phyloP scores from a whole-genome alignment of 1,139 yeast species.

The Zhuliangozyma blackwelliae region DNA sequence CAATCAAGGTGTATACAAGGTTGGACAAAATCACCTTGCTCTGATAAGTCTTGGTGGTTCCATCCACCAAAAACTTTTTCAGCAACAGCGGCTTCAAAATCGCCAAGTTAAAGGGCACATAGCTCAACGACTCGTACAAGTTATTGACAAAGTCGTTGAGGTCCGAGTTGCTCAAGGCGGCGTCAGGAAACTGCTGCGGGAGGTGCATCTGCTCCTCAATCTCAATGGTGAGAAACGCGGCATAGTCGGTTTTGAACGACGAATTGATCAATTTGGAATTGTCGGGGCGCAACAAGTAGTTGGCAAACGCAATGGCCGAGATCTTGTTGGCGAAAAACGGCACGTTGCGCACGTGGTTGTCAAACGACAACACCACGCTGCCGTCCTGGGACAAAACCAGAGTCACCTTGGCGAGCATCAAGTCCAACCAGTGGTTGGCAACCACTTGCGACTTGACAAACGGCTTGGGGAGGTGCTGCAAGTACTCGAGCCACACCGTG shows the following conservation, averaged over 20 bases:
- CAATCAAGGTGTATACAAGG: conserved; percentile 32
- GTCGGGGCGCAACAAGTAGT: conserved; percentile 26
- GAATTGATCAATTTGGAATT: conserved; percentile 18
- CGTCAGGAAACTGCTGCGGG: conserved; percentile 31
- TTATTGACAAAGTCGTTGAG: conserved; percentile 30
- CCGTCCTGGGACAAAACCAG: conserved; percentile 20
- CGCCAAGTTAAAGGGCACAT: conserved; percentile 17
- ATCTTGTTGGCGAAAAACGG: conserved; percentile 23
- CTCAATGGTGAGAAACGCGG: conserved; percentile 21
- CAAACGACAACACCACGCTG: conserved; percentile 16
- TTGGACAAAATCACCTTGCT: conserved; percentile 31
- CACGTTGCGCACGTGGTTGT: conserved; percentile 17
- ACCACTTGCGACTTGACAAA: conserved; percentile 33
- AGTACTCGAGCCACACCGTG: conserved; percentile 31
- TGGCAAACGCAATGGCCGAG: conserved; percentile 26
- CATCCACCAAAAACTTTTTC: conserved; percentile 29
- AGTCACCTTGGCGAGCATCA: conserved; percentile 25
- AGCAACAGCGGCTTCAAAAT: conserved; percentile 25
- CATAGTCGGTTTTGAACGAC: conserved; percentile 29
- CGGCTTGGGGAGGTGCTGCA: conserved; percentile 22
- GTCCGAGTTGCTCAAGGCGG: conserved; percentile 17
- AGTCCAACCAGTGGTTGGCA: conserved; percentile 38
- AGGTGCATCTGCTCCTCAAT: conserved; percentile 18
- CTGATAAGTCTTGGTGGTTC: conserved; percentile 35
- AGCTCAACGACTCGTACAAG: conserved; percentile 28